phyloP scores from a whole-genome alignment of 2,329 filamentous ascomycete genomes.

The Trichoderma sp. region DNA sequence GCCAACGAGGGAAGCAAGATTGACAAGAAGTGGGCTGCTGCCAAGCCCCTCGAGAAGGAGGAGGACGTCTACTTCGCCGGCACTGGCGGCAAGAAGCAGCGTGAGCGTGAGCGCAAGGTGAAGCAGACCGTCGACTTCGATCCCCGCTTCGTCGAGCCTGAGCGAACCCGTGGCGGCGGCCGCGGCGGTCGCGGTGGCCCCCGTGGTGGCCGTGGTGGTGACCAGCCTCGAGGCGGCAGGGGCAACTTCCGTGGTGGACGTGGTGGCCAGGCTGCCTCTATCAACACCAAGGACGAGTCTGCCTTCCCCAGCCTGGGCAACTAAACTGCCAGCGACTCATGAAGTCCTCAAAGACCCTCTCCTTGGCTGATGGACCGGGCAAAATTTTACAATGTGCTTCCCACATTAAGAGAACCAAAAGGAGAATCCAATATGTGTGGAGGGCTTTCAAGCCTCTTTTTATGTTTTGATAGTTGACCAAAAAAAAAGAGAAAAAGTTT shows the following conservation, averaged over 20 bases:
- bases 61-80: conserved; percentile 77
- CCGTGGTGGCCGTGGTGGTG: conserved; percentile 54
- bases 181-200: conserved; percentile 58
- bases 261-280: conserved; percentile 46
- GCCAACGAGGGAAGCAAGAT: conserved; percentile 87
- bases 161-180: conserved; percentile 59
- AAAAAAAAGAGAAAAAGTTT: conserved; percentile 33
- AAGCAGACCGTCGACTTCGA: conserved; percentile 91
- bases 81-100: conserved; percentile 74
- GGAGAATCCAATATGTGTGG: conserved; percentile 25
- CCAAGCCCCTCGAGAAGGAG: conserved; percentile 71
- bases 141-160: conserved; percentile 75
- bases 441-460: conserved; percentile 34
- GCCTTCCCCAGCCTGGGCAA: conserved; percentile 65
- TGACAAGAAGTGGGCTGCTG: conserved; percentile 91
- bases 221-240: conserved; percentile 51
- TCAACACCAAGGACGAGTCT: conserved; percentile 62
- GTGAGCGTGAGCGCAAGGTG: conserved; percentile 87
- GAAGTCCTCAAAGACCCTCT: conserved; percentile 27
- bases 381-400: conserved; percentile 15
- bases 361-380: conserved; percentile 27
- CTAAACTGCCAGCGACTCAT: conserved; percentile 41
- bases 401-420: conserved; percentile 17
- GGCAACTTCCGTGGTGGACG: conserved; percentile 50
- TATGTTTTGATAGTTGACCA: conserved; percentile 38